These are phyloP conservation scores for Kalmanozyma brasiliensis DNA, from an alignment of 1,284 basidiomycete species.

Conservation along the genomic window DNA sequence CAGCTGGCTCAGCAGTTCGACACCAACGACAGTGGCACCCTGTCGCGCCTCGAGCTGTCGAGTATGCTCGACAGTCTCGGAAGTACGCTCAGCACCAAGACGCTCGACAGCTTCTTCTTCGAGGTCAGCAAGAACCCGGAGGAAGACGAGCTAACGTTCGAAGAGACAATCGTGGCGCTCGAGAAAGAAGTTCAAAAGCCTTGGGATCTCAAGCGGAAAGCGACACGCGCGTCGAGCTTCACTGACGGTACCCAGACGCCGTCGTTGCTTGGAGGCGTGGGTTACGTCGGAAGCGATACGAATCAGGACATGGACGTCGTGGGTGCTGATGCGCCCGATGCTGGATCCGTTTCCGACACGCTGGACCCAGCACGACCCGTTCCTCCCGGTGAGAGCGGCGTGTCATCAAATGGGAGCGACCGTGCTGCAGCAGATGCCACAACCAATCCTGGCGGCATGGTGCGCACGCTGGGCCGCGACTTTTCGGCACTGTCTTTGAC, in stretches of 20 bases:
- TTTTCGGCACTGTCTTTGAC: slow-evolving; percentile 37
- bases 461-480: slow-evolving; percentile 31
- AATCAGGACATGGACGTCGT: slow-evolving; percentile 45
- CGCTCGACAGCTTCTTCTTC: slow-evolving; percentile 75
- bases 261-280: slow-evolving; percentile 24
- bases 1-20: slow-evolving; percentile 92
- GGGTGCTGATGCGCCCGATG: slow-evolving; percentile 43
- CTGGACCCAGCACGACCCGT: slow-evolving; percentile 5
- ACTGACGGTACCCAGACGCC: slow-evolving; percentile 49
- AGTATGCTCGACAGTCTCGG: slow-evolving; percentile 98
- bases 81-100: slow-evolving; percentile 84
- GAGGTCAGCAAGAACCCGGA: slow-evolving; percentile 75
- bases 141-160: slow-evolving; percentile 79
- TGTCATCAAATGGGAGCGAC: slow-evolving; percentile 1
- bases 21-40: slow-evolving; percentile 80
- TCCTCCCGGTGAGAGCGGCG: slow-evolving; percentile 1
- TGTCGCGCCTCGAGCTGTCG: slow-evolving; percentile 87
- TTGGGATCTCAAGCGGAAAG: slow-evolving; percentile 46
- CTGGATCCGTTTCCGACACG: neutral
- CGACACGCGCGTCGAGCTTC: slow-evolving; percentile 3
- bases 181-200: slow-evolving; percentile 58
- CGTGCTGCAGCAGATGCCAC: slow-evolving; percentile 5
- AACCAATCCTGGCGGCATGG: slow-evolving; percentile 25
- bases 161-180: slow-evolving; percentile 71
- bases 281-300: slow-evolving; percentile 26